phyloP scores from a whole-genome alignment of 2,329 filamentous ascomycete genomes.

The Ceratocystis smalleyi region DNA sequence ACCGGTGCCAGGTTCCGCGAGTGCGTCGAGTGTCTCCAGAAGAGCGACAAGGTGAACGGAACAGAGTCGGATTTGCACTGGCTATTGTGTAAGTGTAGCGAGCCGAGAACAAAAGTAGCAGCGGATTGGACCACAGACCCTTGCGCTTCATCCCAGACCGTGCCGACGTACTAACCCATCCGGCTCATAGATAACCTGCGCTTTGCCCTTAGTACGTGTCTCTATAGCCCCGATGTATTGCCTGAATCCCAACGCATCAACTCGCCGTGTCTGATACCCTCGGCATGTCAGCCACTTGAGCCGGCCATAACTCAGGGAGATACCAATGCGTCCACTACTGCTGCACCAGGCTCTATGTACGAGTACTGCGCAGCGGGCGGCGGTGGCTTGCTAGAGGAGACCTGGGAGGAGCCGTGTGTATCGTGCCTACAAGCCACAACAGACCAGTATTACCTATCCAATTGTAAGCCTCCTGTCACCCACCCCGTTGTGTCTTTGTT shows the following conservation, averaged over 20 bases:
- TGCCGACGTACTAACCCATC: not conserved
- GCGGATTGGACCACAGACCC: not conserved
- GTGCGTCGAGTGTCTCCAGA: constrained; percentile 33
- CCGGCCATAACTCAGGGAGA: constrained; percentile 25
- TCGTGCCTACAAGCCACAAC: constrained; percentile 30
- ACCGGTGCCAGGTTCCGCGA: constrained; percentile 32
- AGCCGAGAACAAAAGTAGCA: not conserved
- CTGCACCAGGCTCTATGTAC: constrained; percentile 21
- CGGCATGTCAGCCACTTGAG: constrained; percentile 29
- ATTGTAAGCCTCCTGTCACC: constrained; percentile 28
- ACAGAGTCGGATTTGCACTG: constrained; percentile 30
- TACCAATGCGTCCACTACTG: constrained; percentile 19
- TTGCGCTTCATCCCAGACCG: too few relatives aligned
- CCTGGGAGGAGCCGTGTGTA: constrained; percentile 26
- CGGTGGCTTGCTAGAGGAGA: constrained; percentile 22
- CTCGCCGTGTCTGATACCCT: constrained; percentile 31
- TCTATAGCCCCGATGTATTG: constrained; percentile 27
- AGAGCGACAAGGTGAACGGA: constrained; percentile 28
- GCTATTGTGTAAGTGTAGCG: constrained; percentile 31
- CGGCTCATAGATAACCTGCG: constrained; percentile 32
- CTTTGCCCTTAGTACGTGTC: constrained; percentile 33
- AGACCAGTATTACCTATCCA: constrained; percentile 31
- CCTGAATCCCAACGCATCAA: constrained; percentile 23
- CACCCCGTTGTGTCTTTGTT: not conserved
- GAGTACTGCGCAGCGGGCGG: constrained; percentile 30